phyloP scores from a whole-genome alignment of 148 eudicot species.

The Linanthus parryae region DNA sequence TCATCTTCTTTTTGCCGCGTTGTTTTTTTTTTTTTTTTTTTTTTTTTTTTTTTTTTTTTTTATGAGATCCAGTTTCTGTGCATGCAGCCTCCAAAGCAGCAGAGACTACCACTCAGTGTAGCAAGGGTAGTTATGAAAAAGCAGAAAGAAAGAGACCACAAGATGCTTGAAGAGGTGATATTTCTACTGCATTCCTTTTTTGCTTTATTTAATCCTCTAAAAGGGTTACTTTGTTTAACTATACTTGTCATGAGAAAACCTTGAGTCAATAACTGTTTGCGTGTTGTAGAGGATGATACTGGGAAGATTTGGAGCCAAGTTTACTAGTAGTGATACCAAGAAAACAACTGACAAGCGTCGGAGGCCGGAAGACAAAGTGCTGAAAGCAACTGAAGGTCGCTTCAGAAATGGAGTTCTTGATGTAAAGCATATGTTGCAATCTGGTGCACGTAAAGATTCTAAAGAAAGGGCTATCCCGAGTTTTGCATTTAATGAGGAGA shows the following conservation, averaged over 20 bases:
- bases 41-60: too few relatives aligned
- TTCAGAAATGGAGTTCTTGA: slow-evolving; percentile 80
- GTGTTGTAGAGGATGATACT: slow-evolving; percentile 39
- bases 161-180: slow-evolving; percentile 53
- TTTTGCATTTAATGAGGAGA: slow-evolving; percentile 22
- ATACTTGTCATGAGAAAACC: too few relatives aligned
- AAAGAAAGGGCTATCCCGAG: slow-evolving; percentile 20
- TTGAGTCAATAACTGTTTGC: slow-evolving; percentile 6
- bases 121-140: slow-evolving; percentile 79
- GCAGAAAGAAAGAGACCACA: slow-evolving; percentile 69
- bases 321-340: slow-evolving; percentile 24
- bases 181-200: neutral
- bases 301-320: slow-evolving; percentile 40
- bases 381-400: slow-evolving; percentile 63
- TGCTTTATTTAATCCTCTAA: too few relatives aligned
- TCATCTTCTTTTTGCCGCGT: too few relatives aligned
- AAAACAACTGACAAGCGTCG: slow-evolving; percentile 30
- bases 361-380: slow-evolving; percentile 45
- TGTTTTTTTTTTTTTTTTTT: too few relatives aligned
- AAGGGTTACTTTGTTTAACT: too few relatives aligned
- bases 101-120: slow-evolving; percentile 71
- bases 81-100: slow-evolving; percentile 69
- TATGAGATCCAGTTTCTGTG: too few relatives aligned
- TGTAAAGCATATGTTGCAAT: slow-evolving; percentile 49
- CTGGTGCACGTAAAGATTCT: slow-evolving; percentile 31